Conservation (phyloP, 1,284 basidiomycete species). For the Moesziomyces aphidis region DNA sequence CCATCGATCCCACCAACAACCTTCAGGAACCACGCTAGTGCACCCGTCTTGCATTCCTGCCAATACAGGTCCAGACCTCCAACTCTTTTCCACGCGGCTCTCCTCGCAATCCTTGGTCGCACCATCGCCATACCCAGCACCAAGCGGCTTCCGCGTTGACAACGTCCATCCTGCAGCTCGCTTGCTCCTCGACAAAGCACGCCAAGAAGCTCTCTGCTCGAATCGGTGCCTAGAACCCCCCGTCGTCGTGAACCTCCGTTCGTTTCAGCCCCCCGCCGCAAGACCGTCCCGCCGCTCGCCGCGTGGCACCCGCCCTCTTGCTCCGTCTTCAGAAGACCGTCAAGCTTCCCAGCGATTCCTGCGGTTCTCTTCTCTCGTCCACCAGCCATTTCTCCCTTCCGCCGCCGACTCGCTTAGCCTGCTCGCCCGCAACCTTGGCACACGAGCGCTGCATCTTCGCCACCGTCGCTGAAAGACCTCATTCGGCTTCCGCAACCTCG, state of each 20-base stretch:
- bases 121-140: constrained; percentile 4
- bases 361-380: background rate
- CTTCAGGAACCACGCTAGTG: constrained; percentile 33
- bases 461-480: no score
- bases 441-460: background rate
- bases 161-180: background rate
- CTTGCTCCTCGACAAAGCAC: background rate
- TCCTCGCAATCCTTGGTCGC: constrained; percentile 7
- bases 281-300: constrained; percentile 1
- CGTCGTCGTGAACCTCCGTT: no score
- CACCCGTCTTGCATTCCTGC: background rate
- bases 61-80: constrained; percentile 11
- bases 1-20: background rate
- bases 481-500: no score
- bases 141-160: background rate
- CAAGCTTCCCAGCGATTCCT: background rate
- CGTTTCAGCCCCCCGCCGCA: constrained; percentile 3
- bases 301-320: constrained; percentile 1
- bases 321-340: background rate
- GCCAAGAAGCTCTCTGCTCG: no score
- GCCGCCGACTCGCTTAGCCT: background rate
- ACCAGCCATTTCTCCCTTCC: background rate
- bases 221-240: no score
- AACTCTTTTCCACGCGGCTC: background rate
- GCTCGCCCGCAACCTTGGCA: constrained; percentile 11